Base-by-base conservation (phyloP, 331 rosid genomes). In the Malus hybrid region DNA sequence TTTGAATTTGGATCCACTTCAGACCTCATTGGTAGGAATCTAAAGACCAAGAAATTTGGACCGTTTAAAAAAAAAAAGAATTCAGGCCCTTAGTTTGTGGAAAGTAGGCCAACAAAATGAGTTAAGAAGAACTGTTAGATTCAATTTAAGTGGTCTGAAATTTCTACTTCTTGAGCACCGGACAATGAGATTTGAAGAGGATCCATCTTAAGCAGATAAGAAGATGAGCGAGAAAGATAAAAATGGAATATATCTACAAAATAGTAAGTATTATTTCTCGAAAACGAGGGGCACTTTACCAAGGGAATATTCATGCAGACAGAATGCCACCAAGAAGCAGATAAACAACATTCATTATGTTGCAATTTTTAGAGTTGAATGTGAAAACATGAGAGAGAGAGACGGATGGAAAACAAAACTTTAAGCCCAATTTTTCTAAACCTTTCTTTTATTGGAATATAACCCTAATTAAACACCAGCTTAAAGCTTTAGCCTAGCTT, bases 261-360 rank as follows among this genome's bases (percentile, higher is more conserved):
- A 58, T 20, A 10, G 29, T 58, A 4, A 42, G 48, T 10, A 42
- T 42, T 42, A 42, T 42, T 42, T 42, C 13, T 42, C 48, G 48
- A 42, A 42, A 42, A 10, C 4, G 14, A 42, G 48, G 48, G 48
- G 48, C 64, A 9, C 20, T 48, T 52, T 20, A 44, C 57, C 55
- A 66, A 62, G 69, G 86, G 86, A 88, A 84, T 83, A 83, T 81
- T 89, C 93, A 79, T 56, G 20, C 68, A 29, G 64, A 67, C 32
- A 34, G 2, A 6, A 79, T 28, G 89, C 85, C 88, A 79, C 30
- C 65, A 74, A 79, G 79, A 77, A 81, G 77, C 48, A 80, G 75
- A 83, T 62, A 53, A 14, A 75, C 48, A 34, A 70, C 75, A 77
- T 61, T 77, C 67, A 56, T 46, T 50, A 42, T 11, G 72, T 76